Conservation (phyloP, 148 eudicot genomes). For the Hydrangea macrophylla region DNA sequence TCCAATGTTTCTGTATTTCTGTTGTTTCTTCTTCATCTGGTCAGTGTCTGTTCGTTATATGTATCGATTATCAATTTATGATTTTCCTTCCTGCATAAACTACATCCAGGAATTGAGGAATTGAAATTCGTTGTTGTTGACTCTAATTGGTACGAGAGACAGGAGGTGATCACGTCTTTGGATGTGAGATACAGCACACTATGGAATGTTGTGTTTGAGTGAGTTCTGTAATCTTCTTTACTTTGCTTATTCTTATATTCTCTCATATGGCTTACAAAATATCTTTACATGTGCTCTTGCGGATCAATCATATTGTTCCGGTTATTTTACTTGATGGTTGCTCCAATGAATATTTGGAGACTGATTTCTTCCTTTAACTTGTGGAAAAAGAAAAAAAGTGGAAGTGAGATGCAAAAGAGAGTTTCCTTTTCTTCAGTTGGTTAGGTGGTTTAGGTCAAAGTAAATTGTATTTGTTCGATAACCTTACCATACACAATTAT, state of each 20-base stretch:
- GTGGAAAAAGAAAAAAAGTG: no score
- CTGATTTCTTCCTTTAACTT: no score
- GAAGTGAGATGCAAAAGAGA: no score
- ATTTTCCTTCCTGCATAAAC: constrained; percentile 13
- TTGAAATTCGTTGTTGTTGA: constrained; percentile 55
- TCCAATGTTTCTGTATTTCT: background rate
- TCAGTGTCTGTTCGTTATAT: background rate
- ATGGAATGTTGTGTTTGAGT: constrained; percentile 56
- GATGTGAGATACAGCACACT: constrained; percentile 53
- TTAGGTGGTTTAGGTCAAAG: no score
- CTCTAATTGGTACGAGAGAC: constrained; percentile 52
- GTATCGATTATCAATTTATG: background rate
- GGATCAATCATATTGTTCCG: background rate
- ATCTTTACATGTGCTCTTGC: background rate
- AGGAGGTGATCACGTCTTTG: constrained; percentile 59
- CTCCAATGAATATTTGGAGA: no score
- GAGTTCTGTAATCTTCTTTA: constrained; percentile 28
- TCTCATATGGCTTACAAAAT: background rate
- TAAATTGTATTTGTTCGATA: no score
- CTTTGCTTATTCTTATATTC: constrained; percentile 1
- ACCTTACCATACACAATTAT: no score
- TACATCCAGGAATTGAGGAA: constrained; percentile 50
- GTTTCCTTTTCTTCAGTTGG: no score
- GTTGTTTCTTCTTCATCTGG: background rate
- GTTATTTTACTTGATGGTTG: no score